phyloP scores from a whole-genome alignment of 345 rosid genomes.

The Melaleuca alternifolia region DNA sequence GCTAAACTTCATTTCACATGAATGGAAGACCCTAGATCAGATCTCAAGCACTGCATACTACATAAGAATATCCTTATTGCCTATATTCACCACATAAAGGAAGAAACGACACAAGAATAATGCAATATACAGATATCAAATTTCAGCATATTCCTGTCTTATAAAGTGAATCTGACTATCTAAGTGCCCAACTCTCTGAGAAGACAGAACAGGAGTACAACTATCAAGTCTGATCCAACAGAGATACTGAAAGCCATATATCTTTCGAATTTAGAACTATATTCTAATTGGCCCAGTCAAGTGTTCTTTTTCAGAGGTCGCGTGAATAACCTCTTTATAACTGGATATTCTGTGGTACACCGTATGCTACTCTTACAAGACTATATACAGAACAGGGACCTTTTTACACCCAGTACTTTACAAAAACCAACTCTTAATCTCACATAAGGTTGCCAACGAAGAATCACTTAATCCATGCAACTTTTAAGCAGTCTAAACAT shows the following conservation, averaged over 20 bases:
- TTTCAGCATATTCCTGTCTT: background rate
- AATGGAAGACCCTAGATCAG: background rate
- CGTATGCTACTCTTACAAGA: background rate
- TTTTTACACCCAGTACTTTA: background rate
- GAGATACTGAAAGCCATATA: background rate
- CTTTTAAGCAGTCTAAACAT: background rate
- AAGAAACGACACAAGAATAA: background rate
- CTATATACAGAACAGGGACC: background rate
- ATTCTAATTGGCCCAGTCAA: background rate
- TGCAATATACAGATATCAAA: background rate
- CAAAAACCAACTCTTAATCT: background rate
- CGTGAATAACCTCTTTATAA: background rate
- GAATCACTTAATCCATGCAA: background rate
- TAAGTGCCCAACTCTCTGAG: background rate
- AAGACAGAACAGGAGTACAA: background rate
- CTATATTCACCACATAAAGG: background rate
- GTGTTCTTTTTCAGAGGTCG: background rate
- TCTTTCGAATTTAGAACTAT: background rate
- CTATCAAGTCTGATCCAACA: background rate
- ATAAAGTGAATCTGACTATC: background rate
- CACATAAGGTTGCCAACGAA: background rate
- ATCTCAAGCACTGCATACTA: background rate
- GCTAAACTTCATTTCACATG: background rate
- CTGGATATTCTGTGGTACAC: background rate
- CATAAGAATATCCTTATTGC: background rate